phyloP scores from a whole-genome alignment of 2,329 filamentous ascomycete genomes.

The Aspergillus latus region DNA sequence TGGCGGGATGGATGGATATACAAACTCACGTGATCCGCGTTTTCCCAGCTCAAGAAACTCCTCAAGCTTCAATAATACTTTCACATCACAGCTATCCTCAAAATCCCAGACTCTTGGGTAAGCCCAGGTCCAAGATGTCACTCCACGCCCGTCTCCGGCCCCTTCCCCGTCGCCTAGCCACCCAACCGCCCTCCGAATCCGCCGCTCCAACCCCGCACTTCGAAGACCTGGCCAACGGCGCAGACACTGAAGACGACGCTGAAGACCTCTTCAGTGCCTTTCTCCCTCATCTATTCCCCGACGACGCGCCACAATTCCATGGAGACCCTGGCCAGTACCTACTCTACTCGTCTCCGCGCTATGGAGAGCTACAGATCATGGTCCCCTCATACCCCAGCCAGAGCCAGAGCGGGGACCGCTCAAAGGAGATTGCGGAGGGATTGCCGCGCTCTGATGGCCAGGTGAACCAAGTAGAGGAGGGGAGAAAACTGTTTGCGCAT shows the following conservation, averaged over 20 bases:
- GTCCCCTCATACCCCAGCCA: conserved; percentile 46
- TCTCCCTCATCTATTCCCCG: conserved; percentile 56
- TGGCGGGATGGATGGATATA: too few relatives aligned
- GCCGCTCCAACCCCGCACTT: conserved; percentile 5
- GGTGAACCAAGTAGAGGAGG: conserved; percentile 41
- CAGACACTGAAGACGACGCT: conserved; percentile 30
- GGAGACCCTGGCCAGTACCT: conserved; percentile 54
- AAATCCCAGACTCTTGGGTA: too few relatives aligned
- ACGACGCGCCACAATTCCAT: conserved; percentile 56
- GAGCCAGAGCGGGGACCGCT: conserved; percentile 22
- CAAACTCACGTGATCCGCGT: too few relatives aligned
- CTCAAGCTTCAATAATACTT: too few relatives aligned
- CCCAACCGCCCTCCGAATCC: conserved; percentile 8
- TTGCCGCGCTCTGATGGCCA: conserved; percentile 9
- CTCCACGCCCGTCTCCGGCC: conserved; percentile 33
- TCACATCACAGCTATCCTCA: too few relatives aligned
- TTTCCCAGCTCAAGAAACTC: too few relatives aligned
- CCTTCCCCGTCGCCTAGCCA: conserved; percentile 26
- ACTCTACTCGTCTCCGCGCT: conserved; percentile 48
- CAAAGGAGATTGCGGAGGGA: conserved; percentile 16
- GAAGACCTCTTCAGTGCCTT: conserved; percentile 57
- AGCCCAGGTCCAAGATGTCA: conserved; percentile 18
- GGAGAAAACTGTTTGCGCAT: conserved; percentile 57
- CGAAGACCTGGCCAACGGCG: conserved; percentile 8
- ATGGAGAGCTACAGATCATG: conserved; percentile 42